phyloP scores from a whole-genome alignment of 2,329 filamentous ascomycete genomes.

The Didymella pinodella region DNA sequence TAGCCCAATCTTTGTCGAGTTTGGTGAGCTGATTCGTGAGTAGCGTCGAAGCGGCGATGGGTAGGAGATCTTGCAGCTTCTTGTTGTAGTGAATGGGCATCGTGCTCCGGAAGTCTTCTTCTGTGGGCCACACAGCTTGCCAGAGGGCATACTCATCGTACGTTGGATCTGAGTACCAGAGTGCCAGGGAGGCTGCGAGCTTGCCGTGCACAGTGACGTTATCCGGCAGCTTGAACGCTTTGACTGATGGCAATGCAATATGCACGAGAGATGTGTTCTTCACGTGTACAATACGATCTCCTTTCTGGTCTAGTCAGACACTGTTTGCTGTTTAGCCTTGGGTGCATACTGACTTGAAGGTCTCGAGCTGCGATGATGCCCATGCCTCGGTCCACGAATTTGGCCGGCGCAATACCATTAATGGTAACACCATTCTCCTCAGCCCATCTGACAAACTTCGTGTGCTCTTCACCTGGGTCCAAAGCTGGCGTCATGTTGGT shows the following conservation, averaged over 20 bases:
- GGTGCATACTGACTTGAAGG: slow-evolving; percentile 64
- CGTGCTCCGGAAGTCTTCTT: slow-evolving; percentile 64
- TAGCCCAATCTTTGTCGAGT: slow-evolving; percentile 60
- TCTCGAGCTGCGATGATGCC: slow-evolving; percentile 76
- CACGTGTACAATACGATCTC: slow-evolving; percentile 70
- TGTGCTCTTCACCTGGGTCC: slow-evolving; percentile 51
- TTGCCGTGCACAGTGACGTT: slow-evolving; percentile 73
- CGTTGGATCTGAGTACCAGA: slow-evolving; percentile 50
- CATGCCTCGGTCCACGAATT: slow-evolving; percentile 75
- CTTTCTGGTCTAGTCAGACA: slow-evolving; percentile 56
- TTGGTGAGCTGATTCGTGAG: slow-evolving; percentile 65
- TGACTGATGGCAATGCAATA: slow-evolving; percentile 63
- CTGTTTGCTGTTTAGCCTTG: background rate
- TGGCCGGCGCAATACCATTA: slow-evolving; percentile 70
- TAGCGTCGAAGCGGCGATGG: slow-evolving; percentile 51
- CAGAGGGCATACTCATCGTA: slow-evolving; percentile 63
- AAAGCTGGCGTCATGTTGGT: slow-evolving; percentile 44
- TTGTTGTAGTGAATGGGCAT: slow-evolving; percentile 66
- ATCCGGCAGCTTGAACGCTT: slow-evolving; percentile 58
- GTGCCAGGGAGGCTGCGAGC: slow-evolving; percentile 72
- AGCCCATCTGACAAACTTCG: slow-evolving; percentile 74
- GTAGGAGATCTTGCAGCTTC: slow-evolving; percentile 51
- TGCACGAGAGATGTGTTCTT: slow-evolving; percentile 70
- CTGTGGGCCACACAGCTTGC: slow-evolving; percentile 72
- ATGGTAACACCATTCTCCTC: slow-evolving; percentile 69